A percentile compares a stretch with the other conserved stretches of the same genome.
Conservation (phyloP, 228 moss, liverwort and hornwort species). For the Sphagnum magellanicum region DNA sequence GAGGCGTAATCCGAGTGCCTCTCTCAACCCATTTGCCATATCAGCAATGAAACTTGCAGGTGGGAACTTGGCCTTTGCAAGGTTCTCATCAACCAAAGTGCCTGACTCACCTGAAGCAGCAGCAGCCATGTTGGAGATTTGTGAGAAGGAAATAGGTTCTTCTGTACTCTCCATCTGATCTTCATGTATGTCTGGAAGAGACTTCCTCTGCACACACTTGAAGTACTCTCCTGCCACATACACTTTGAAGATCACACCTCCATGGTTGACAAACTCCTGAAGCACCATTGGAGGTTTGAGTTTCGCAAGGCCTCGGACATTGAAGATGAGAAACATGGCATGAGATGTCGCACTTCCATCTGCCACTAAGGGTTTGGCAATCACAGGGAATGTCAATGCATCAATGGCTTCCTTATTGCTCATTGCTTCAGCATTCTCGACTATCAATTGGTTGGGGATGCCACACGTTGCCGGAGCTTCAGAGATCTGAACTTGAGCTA, state of each 20-base stretch:
- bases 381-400: conserved; percentile 78
- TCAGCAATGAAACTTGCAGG: conserved; percentile 62
- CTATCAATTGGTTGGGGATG: conserved; percentile 89
- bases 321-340: conserved; percentile 93
- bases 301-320: conserved; percentile 67
- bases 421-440: conserved; percentile 54
- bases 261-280: conserved; percentile 97
- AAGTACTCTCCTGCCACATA: conserved; percentile 94
- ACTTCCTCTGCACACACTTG: conserved; percentile 87
- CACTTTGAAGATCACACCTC: conserved; percentile 97
- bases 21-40: conserved; percentile 81
- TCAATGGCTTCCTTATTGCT: conserved; percentile 33
- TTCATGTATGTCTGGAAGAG: conserved; percentile 87
- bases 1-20: conserved; percentile 76
- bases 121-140: conserved; percentile 69
- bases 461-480: conserved; percentile 77
- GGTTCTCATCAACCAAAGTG: conserved; percentile 65
- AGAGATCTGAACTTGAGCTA: conserved; percentile 67
- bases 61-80: conserved; percentile 86
- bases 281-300: conserved; percentile 87
- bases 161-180: conserved; percentile 69
- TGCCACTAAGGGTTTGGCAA: conserved; percentile 90
- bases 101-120: conserved; percentile 53
- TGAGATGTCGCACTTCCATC: conserved; percentile 96
- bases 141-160: conserved; percentile 82